Base-by-base conservation (phyloP, 2,329 filamentous ascomycete species). In the Magnaporthiopsis poae region DNA sequence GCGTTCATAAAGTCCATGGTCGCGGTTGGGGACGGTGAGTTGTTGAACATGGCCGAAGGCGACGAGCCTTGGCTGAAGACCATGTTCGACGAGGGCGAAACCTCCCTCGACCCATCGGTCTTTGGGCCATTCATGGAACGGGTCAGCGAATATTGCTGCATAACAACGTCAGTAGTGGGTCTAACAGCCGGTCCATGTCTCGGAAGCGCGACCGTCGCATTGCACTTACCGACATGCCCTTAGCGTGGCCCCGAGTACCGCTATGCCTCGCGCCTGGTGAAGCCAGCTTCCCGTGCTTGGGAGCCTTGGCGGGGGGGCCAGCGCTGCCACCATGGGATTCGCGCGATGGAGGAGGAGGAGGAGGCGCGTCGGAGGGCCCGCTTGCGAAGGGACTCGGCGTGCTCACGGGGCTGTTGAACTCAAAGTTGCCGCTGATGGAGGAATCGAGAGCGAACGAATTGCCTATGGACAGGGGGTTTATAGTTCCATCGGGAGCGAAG, bases 1-100 rank as follows among this genome's bases (percentile, higher is more conserved):
- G 72, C 62, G 62, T 60, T 29, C 13, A 62, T 74, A 68, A 80
- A 80, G 67, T 81, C 79, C 13, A 76, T 68, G 11, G 74, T 74
- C 52, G 77, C 75, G 39, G 39, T n/a, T 3, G 82, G 80, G 3
- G 83, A 81, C 7, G 83, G 80, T 0, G 82, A 79, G 68, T 79
- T 77, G 68, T 80, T 77, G 65, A 84, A 80, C 59, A 82, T 74
- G 31, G 79, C 74, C 11, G 78, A 73, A 1, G 84, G 84, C 1
- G 84, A 86, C 2, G 82, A 80, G 70, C 78, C 80, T 36, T 84
- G 82, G 74, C 82, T 85, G 36, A 80, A 76, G 35, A 81, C 76
- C 71, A 84, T 78, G 60, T 79, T 80, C 18, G 83, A 82, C 70
- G 81, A 78, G 15, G 85, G 85, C 1, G 85, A 87, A 27, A 80